A percentile compares a stretch with the other conserved stretches of the same genome.
Conservation (phyloP, 2,329 filamentous ascomycete species). For the Epichloe sibirici region DNA sequence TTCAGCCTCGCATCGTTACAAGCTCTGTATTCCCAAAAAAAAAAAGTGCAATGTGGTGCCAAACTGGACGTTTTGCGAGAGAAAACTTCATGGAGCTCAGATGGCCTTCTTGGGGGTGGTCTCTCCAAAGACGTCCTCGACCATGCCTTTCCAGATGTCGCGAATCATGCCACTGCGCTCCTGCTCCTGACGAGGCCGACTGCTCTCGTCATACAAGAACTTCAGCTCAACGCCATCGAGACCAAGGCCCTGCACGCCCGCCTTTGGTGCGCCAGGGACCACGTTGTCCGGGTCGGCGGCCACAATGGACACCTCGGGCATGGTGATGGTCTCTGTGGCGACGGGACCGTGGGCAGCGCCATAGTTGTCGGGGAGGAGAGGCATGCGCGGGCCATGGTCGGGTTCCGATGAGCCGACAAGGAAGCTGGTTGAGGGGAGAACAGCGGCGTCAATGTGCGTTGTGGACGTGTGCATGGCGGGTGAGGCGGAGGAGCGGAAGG, state of each 20-base stretch:
- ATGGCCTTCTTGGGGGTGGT: slow-evolving; percentile 9
- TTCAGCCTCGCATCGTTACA: not conserved
- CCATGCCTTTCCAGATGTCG: slow-evolving; percentile 43
- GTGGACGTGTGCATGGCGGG: slow-evolving; percentile 28
- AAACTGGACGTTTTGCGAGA: not conserved
- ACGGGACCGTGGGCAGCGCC: slow-evolving; percentile 30
- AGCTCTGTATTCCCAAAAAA: not conserved
- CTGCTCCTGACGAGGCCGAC: slow-evolving; percentile 16
- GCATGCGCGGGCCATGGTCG: slow-evolving; percentile 37
- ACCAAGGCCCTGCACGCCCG: slow-evolving; percentile 45
- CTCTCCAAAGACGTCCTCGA: slow-evolving; percentile 33
- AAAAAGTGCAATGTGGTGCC: slow-evolving; percentile 2
- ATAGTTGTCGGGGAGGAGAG: slow-evolving; percentile 49
- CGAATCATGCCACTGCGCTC: slow-evolving; percentile 33
- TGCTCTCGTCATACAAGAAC: slow-evolving; percentile 30
- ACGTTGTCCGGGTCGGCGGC: slow-evolving; percentile 44
- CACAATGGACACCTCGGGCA: slow-evolving; percentile 40
- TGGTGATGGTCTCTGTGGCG: slow-evolving; percentile 27
- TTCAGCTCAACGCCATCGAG: slow-evolving; percentile 44
- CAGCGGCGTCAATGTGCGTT: slow-evolving; percentile 37
- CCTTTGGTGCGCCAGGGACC: slow-evolving; percentile 36
- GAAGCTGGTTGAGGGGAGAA: slow-evolving; percentile 36
- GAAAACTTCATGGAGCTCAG: not conserved
- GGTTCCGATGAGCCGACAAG: slow-evolving; percentile 18
- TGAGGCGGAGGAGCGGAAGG: slow-evolving; percentile 39